Evolutionary conservation across 805 yeast species (phyloP), one percentile per base, ranked within the genome.

Genomic region (Sugiyamaella mastotermitis): DNA sequence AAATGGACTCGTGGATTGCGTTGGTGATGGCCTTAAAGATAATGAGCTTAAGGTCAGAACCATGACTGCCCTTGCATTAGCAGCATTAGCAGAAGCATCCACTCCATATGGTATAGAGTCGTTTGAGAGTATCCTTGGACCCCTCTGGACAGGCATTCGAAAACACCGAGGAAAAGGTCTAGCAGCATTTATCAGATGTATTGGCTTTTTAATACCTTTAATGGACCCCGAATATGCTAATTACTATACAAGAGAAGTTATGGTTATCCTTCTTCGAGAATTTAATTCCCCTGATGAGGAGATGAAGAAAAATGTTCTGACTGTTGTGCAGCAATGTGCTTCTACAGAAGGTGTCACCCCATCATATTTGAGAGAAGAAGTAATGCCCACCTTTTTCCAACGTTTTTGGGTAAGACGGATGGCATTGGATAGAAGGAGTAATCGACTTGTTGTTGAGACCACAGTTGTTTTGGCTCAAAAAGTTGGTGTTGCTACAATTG

Each of bases 51-150:
- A 72, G 31, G 82, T 87, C 0, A 65, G 94, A 40, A 72, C 74
- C 2, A 69, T 78, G 9, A 69, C 95, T 0, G 95, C 95, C 0
- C 63, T 69, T 24, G 78, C 95, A 0, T 52, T 88, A 1, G 65
- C 88, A 0, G 72, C 80, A 1, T 58, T 90, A 23, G 97, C 97
- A 0, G 88, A 83, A 35, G 78, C 84, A 5, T 74, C 86, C 3
- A 68, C 75, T 16, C 97, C 97, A 0, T 85, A 82, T 60, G 98
- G 97, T 32, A 81, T 84, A 39, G 96, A 85, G 50, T 76, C 90
- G 0, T 88, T 90, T 56, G 94, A 87, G 50, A 60, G 62, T 0
- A 68, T 79, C 0, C 54, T 90, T 24, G 90, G 83, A 39, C 83
- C 86, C 0, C 61, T 85, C 4, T 87, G 96, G 95, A 60, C 65